Conservation (phyloP, 2,329 filamentous ascomycete genomes). For the Neopestalotiopsis sp. region DNA sequence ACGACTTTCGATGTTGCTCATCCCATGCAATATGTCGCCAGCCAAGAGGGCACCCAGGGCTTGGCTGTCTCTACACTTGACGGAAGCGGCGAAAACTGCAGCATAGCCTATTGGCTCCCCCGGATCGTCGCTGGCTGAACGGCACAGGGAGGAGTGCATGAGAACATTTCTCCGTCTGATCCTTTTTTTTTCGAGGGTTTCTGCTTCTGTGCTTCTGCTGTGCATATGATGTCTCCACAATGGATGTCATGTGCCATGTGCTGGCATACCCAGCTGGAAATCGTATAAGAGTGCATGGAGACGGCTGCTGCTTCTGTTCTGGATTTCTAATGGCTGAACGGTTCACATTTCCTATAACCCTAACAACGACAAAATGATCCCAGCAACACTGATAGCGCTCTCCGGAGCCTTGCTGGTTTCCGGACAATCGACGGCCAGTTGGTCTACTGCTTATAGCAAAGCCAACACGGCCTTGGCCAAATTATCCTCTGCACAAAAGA, state of each 20-base stretch:
- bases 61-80: not conserved
- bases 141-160: not conserved
- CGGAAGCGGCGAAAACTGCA: slow-evolving; percentile 8
- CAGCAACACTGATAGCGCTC: slow-evolving; percentile 23
- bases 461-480: slow-evolving; percentile 69
- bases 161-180: not conserved
- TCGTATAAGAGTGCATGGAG: slow-evolving; percentile 2
- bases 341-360: not conserved
- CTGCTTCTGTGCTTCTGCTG: slow-evolving; percentile 3
- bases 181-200: not conserved
- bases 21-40: slow-evolving; percentile 1
- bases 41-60: slow-evolving; percentile 4
- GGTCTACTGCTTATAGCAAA: slow-evolving; percentile 73
- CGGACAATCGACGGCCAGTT: slow-evolving; percentile 45
- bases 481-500: slow-evolving; percentile 77
- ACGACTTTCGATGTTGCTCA: not conserved
- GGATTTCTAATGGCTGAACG: not conserved
- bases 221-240: slow-evolving; percentile 4
- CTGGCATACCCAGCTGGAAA: not conserved
- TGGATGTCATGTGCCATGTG: not conserved
- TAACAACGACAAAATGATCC: slow-evolving; percentile 21
- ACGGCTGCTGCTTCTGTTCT: not conserved
- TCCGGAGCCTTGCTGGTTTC: slow-evolving; percentile 31
- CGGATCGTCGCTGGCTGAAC: not conserved
- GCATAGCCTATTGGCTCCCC: slow-evolving; percentile 3